Conservation (phyloP, 108 stramenopile species). For the Hondaea fermentalgiana region DNA sequence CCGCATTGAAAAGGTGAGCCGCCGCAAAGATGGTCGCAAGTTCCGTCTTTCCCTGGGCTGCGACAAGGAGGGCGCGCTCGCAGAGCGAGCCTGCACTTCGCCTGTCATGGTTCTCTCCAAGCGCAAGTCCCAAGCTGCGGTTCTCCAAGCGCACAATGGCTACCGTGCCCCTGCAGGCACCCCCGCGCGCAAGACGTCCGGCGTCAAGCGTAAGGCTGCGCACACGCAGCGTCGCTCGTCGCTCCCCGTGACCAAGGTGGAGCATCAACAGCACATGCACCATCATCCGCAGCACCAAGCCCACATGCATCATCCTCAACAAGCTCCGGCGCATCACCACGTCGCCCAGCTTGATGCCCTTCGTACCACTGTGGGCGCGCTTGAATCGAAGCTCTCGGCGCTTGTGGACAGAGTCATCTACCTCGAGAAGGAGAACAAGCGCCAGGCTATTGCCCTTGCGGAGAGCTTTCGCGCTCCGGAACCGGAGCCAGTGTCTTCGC, state of each 20-base stretch:
- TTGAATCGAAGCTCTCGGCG: not conserved
- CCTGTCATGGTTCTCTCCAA: not conserved
- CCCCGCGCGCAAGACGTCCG: not conserved
- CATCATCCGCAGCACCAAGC: not conserved
- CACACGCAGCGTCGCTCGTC: not conserved
- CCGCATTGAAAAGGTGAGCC: conserved; percentile 15
- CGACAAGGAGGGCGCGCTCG: not conserved
- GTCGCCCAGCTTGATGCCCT: not conserved
- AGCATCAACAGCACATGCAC: not conserved
- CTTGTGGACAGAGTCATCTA: not conserved
- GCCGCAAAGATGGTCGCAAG: not conserved
- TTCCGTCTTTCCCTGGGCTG: not conserved
- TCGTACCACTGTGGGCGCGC: not conserved
- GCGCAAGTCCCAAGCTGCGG: not conserved
- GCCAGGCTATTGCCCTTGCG: not conserved
- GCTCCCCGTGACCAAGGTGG: not conserved
- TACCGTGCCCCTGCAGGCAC: not conserved
- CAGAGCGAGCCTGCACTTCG: not conserved
- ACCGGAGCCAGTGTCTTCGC: not conserved
- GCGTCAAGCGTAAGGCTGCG: not conserved
- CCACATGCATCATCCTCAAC: not conserved
- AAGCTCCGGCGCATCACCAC: not conserved
- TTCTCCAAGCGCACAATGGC: not conserved
- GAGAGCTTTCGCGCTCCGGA: not conserved
- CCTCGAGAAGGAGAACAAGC: not conserved